Evolutionary conservation across 2,329 filamentous ascomycete genomes (phyloP).

Genomic region (Chrysosporium keratinophilum): DNA sequence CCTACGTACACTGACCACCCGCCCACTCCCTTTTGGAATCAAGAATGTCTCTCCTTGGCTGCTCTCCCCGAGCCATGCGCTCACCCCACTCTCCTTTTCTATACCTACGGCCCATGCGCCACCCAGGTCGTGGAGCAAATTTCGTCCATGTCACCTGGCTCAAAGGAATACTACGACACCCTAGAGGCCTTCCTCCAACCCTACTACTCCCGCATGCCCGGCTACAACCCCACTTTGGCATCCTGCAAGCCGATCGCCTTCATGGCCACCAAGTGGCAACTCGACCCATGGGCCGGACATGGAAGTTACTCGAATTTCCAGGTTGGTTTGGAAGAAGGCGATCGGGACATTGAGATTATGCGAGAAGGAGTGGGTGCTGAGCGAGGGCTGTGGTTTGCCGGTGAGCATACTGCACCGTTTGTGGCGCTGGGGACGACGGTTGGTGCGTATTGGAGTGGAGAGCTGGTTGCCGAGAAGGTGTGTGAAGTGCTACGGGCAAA

Average conservation of each 20-base stretch:
- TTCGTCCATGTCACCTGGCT: conserved; percentile 25
- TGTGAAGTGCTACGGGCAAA: conserved; percentile 7
- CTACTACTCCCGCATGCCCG: conserved; percentile 65
- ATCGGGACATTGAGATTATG: conserved; percentile 58
- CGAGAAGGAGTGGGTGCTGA: conserved; percentile 42
- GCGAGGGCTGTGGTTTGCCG: conserved; percentile 70
- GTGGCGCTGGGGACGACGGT: conserved; percentile 79
- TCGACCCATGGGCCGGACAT: conserved; percentile 67
- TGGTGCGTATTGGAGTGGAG: conserved; percentile 86
- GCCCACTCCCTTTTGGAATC: conserved; percentile 58
- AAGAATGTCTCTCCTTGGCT: conserved; percentile 67
- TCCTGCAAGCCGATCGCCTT: conserved; percentile 54
- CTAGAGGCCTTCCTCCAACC: conserved; percentile 61
- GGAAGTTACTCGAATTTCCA: conserved; percentile 84
- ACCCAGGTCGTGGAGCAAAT: conserved; percentile 31
- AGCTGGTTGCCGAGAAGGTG: conserved; percentile 57
- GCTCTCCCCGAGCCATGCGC: conserved; percentile 48
- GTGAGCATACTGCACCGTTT: conserved; percentile 85
- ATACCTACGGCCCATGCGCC: conserved; percentile 38
- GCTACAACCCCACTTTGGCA: conserved; percentile 46
- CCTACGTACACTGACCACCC: conserved; percentile 56
- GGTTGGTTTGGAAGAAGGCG: conserved; percentile 58
- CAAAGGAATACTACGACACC: conserved; percentile 43
- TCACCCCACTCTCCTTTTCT: conserved; percentile 80
- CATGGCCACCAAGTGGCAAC: conserved; percentile 66